Percentiles rank a stretch among this genome's conserved stretches.
phyloP scores from a whole-genome alignment of 345 rosid genomes.

The Salix arbutifolia region DNA sequence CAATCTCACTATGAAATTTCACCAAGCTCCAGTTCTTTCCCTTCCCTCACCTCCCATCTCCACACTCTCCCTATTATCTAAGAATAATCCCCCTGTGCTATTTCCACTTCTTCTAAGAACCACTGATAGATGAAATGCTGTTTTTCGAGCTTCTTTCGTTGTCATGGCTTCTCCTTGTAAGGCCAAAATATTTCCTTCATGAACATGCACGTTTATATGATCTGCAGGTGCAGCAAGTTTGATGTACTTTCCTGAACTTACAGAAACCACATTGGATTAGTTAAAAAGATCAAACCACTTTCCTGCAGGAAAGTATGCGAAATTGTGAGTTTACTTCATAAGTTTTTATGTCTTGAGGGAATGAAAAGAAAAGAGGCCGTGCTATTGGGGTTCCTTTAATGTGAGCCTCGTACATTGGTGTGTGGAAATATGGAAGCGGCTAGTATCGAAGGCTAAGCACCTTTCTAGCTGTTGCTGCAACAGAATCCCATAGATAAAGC shows the following conservation, averaged over 20 bases:
- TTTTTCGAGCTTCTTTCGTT: constrained; percentile 44
- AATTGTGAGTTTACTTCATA: constrained; percentile 53
- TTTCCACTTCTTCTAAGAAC: constrained; percentile 36
- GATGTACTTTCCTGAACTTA: constrained; percentile 30
- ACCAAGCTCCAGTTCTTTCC: constrained; percentile 58
- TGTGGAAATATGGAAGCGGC: constrained; percentile 65
- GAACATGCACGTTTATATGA: constrained; percentile 55
- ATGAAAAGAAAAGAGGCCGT: constrained; percentile 70
- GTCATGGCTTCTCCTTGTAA: constrained; percentile 75
- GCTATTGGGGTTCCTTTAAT: constrained; percentile 61
- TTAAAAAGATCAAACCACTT: constrained; percentile 72
- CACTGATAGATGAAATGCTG: constrained; percentile 50
- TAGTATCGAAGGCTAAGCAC: constrained; percentile 64
- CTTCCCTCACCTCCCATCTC: constrained; percentile 45
- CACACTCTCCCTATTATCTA: constrained; percentile 58
- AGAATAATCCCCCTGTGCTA: constrained; percentile 48
- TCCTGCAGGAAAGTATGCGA: constrained; percentile 63
- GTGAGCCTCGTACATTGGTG: constrained; percentile 62
- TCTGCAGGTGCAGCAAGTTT: constrained; percentile 51
- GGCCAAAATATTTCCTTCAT: constrained; percentile 57
- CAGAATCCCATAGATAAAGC: constrained; percentile 75
- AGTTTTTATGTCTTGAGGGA: constrained; percentile 49
- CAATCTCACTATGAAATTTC: constrained; percentile 29
- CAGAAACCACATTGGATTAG: constrained; percentile 37
- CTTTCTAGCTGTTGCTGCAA: constrained; percentile 58